Evolutionary conservation across 1,139 yeast species (phyloP), one percentile per base, ranked within the genome.

Genomic region (Geotrichum carabidarum): DNA sequence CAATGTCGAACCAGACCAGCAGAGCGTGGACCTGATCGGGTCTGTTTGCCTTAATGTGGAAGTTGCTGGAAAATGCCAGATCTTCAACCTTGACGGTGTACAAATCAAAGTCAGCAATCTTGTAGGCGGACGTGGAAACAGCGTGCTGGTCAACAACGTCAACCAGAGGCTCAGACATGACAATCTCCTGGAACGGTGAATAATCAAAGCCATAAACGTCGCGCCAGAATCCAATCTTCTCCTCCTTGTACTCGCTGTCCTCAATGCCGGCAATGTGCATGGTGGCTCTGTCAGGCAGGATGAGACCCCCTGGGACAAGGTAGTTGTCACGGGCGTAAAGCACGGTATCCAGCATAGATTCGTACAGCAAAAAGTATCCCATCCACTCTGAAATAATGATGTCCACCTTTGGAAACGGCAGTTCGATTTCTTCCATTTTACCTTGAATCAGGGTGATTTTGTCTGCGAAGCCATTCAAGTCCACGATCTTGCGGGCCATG

Each of bases 331-430:
- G 83, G 36, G 99, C 99, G 62, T 82, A 81, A 61, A 94, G 76
- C 22, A 94, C 99, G 40, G 99, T 90, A 71, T 94, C 99, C 71
- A 94, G 79, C 99, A 94, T 94, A 60, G 96, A 87, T 77, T 94
- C 99, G 69, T 93, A 94, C 57, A 94, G 77, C 65, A 94, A 75
- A 68, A 94, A 94, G 74, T 94, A 94, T 17, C 99, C 99, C 99
- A 94, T 94, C 99, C 99, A 94, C 74, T 94, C 99, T 60, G 95
- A 84, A 58, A 94, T 86, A 64, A 94, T 94, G 63, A 94, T 93
- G 71, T 94, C 99, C 51, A 94, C 99, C 68, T 86, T 64, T 46
- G 68, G 69, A 56, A 62, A 83, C 46, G 99, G 99, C 64, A 94
- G 77, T 57, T 74, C 80, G 57, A 93, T 91, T 67, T 94, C 99